Base-by-base conservation (phyloP, 495 filamentous ascomycete species). In the Zalerion maritima region DNA sequence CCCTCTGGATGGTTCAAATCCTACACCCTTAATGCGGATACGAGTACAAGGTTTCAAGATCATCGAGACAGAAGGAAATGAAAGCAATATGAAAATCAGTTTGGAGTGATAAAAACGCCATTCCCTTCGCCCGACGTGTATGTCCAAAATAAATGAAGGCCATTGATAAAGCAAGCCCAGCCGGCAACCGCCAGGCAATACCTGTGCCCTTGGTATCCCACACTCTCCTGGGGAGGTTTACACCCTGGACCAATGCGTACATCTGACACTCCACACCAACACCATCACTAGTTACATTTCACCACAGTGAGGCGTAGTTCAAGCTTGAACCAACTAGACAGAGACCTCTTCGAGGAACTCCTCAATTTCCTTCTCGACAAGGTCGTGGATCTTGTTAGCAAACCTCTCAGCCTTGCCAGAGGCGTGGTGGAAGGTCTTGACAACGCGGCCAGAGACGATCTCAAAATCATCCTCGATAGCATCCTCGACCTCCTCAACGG, bases 361-460 rank as follows among this genome's bases (percentile, higher is more conserved):
- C 57, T 74, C 46, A 44, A 86, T 55, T 57, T 85, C 68, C 47
- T 79, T 60, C 42, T 78, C 49, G 41, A 77, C 54, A 16, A 67
- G 36, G 29, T 62, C 49, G 35, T 69, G 57, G 43, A 71, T 53
- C 59, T 63, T 68, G 51, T 61, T 47, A 28, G 62, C 55, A 29
- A 64, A 40, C 50, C 58, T 49, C 45, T 52, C 46, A 16, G 53
- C 59, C 58, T 67, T 64, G 35, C 45, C 50, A 5, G 54, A 44
- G 34, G 64, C 38, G n/a, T 52, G 48, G 26, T 61, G 50, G 29
- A 53, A 46, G 18, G 48, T 53, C 46, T 63, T 57, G 40, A 64
- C 54, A 24, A 71, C 52, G 45, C 67, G 58, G 34, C 54, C 60
- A 8, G 68, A 66, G 42, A 72, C 46, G 20, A 67, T 52, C 35